Evolutionary conservation across 129 eudicot species (phyloP).

Genomic region (Escallonia herrerae): DNA sequence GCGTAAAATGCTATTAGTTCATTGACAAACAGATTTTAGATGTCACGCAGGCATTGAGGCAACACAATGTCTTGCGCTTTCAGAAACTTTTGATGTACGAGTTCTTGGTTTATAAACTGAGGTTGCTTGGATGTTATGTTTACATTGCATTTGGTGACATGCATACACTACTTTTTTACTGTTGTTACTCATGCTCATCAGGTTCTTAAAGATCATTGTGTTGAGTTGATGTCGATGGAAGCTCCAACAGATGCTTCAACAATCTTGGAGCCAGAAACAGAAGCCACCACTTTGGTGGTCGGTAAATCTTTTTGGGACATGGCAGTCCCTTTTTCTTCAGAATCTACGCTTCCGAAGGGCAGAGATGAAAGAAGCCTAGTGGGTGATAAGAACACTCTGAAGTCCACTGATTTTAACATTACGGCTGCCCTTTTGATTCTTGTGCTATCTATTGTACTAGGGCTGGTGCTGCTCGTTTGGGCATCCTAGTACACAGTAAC

Average conservation of each 20-base stretch:
- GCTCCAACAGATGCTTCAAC: slow-evolving; percentile 41
- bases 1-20: too few relatives aligned
- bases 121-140: too few relatives aligned
- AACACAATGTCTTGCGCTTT: too few relatives aligned
- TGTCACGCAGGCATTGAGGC: too few relatives aligned
- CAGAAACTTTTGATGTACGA: too few relatives aligned
- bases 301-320: slow-evolving; percentile 55
- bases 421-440: slow-evolving; percentile 4
- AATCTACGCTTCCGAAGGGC: slow-evolving; percentile 17
- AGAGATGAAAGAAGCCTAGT: slow-evolving; percentile 8
- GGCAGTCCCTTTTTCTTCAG: slow-evolving; percentile 26
- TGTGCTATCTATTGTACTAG: slow-evolving; percentile 1
- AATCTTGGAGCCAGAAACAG: slow-evolving; percentile 68
- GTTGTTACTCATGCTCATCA: slow-evolving; percentile 10
- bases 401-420: slow-evolving; percentile 19
- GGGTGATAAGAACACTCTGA: slow-evolving; percentile 19
- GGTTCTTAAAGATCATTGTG: slow-evolving; percentile 77
- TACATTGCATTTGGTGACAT: not conserved
- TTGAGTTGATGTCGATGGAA: slow-evolving; percentile 76
- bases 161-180: not conserved
- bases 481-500: too few relatives aligned
- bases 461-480: not conserved
- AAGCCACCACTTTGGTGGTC: slow-evolving; percentile 32
- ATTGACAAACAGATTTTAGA: too few relatives aligned
- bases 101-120: too few relatives aligned